Base-by-base conservation (phyloP, 768 basidiomycete genomes). In the Rubroboletus satanas region DNA sequence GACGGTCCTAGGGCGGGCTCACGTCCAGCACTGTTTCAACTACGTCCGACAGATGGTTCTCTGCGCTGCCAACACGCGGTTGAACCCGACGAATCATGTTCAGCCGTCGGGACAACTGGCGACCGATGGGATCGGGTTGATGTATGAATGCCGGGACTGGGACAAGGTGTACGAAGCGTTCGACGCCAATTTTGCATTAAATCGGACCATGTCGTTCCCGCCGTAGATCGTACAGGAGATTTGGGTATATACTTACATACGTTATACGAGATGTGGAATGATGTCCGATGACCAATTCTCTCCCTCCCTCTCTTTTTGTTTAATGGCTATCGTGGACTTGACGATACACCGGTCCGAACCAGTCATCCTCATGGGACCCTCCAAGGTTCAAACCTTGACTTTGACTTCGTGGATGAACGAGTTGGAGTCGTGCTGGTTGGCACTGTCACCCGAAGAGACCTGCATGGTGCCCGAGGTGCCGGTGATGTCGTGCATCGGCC, bases 31-130 rank as follows among this genome's bases (percentile, higher is more conserved):
- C 35, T 77, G 75, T 44, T 54, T 77, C 58, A 77, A 76, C 52
- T 76, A 77, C 33, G 54, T 77, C 17, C 61, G 70, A 4, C 73
- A 77, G 66, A 71, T 70, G 66, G 51, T 75, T 0, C 58, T 73
- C 29, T 77, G 75, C 39, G 67, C 67, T 0, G 67, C 66, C 4
- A 69, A 75, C 50, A 65, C 67, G 26, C 62, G 67, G 28, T 33
- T 77, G 56, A 68, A 68, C 45, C 66, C 66, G 2, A 56, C 46
- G 9, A 59, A 65, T 23, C 56, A 60, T 3, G 49, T 63, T 1
- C 33, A 43, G 14, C 33, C 48, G 4, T 54, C 54, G 3, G 66
- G 66, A 8, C 8, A 23, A 28, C 38, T 12, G 1, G 64, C 61
- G 26, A 56, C 31, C 3, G 61, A 68, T 33, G 66, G 66, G 2